Percentiles rank a stretch among this genome's conserved stretches.
phyloP scores from a whole-genome alignment of 2,329 filamentous ascomycete genomes.

The Epichloe amarillans region DNA sequence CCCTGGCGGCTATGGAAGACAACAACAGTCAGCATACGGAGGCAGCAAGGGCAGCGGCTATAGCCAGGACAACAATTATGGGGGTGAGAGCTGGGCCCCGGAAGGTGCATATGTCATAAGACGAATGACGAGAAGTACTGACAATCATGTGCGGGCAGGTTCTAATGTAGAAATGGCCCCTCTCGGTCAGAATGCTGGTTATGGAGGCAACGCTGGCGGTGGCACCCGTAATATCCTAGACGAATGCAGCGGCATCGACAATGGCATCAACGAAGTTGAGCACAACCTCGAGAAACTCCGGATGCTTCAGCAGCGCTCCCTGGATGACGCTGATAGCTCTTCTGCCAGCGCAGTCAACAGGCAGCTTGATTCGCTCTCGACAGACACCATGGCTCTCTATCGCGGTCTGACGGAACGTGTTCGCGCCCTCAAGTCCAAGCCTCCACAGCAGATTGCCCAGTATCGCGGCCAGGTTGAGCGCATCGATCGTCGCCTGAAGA shows the following conservation, averaged over 20 bases:
- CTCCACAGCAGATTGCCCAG: constrained; percentile 57
- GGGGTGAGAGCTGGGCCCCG: constrained; percentile 12
- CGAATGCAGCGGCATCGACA: constrained; percentile 69
- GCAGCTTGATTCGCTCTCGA: constrained; percentile 59
- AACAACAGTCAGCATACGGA: constrained; percentile 12
- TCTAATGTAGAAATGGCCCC: constrained; percentile 59
- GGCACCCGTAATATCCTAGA: constrained; percentile 64
- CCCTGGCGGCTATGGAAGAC: constrained; percentile 20
- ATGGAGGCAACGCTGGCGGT: constrained; percentile 34
- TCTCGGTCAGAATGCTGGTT: constrained; percentile 37
- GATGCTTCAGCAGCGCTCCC: constrained; percentile 56
- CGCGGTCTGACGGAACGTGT: constrained; percentile 67
- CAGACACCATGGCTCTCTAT: constrained; percentile 75
- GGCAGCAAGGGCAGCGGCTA: constrained; percentile 9
- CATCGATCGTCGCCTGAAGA: constrained; percentile 66
- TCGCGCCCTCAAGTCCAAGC: constrained; percentile 68
- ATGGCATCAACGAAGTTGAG: constrained; percentile 63
- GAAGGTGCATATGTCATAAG: not conserved
- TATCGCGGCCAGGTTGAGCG: constrained; percentile 72
- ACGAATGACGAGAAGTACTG: not conserved
- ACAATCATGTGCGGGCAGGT: constrained; percentile 14
- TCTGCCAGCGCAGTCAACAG: constrained; percentile 50
- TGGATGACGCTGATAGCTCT: constrained; percentile 63
- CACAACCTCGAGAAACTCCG: constrained; percentile 58
- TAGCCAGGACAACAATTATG: constrained; percentile 16